phyloP scores from a whole-genome alignment of 2,329 filamentous ascomycete species.

The Hypoxylon sp. region DNA sequence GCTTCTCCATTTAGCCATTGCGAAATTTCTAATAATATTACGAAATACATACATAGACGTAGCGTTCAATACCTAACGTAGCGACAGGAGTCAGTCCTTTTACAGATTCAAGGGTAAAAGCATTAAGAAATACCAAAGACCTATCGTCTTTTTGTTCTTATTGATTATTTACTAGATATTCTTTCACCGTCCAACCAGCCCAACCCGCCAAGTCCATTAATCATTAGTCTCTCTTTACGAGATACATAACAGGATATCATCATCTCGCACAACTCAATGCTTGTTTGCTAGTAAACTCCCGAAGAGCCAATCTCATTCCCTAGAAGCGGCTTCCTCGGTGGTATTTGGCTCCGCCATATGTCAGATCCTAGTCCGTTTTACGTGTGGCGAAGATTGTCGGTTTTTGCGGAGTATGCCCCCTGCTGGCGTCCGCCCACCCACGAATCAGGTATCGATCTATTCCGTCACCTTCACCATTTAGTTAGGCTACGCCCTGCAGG shows the following conservation, averaged over 20 bases:
- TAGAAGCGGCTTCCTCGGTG: slow-evolving; percentile 32
- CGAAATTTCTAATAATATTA: slow-evolving; percentile 3
- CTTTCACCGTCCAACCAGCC: slow-evolving; percentile 9
- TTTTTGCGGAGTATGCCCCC: slow-evolving; percentile 45
- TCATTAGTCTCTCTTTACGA: slow-evolving; percentile 11
- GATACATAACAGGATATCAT: slow-evolving; percentile 29
- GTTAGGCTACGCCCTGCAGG: slow-evolving; percentile 13
- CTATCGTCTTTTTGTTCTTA: not conserved
- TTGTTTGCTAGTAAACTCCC: slow-evolving; percentile 30
- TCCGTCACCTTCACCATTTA: slow-evolving; percentile 31
- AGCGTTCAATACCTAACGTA: not conserved
- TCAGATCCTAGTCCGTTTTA: slow-evolving; percentile 30
- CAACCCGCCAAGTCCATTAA: slow-evolving; percentile 19
- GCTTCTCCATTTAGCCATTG: slow-evolving; percentile 5
- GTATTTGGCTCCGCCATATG: slow-evolving; percentile 41
- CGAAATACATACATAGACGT: not conserved
- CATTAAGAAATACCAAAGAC: not conserved
- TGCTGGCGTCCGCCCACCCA: slow-evolving; percentile 27
- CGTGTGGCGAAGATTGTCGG: slow-evolving; percentile 43
- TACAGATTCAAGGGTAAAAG: not conserved
- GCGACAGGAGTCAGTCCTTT: not conserved
- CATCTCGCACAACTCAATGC: slow-evolving; percentile 35
- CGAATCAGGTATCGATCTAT: slow-evolving; percentile 33
- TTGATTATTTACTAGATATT: not conserved
- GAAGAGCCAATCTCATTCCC: slow-evolving; percentile 35